A percentile compares a stretch with the other conserved stretches of the same genome.
Evolutionary conservation across 345 rosid species (phyloP).

Genomic region (Microthlaspi erraticum): DNA sequence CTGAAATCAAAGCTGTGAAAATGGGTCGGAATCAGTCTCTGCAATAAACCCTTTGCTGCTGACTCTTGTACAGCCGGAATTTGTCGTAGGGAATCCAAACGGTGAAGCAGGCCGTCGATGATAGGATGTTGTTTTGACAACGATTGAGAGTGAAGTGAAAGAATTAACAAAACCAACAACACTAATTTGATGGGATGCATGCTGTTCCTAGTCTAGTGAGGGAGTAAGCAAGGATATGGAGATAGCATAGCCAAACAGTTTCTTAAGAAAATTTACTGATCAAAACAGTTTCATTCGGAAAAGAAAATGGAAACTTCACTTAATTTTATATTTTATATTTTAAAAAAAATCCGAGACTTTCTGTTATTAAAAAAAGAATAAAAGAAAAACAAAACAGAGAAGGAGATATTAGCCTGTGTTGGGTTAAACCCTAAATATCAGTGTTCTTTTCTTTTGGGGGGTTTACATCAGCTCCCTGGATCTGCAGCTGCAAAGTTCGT

Average conservation of each 20-base stretch:
- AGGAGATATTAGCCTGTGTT: background rate
- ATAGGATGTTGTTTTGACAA: slow-evolving; percentile 30
- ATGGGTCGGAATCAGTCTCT: slow-evolving; percentile 77
- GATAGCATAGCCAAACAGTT: background rate
- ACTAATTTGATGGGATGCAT: slow-evolving; percentile 32
- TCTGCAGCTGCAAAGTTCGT: slow-evolving; percentile 24
- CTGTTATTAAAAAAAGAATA: too few species aligned
- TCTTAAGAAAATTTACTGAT: too few species aligned
- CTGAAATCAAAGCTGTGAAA: slow-evolving; percentile 62
- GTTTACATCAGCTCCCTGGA: slow-evolving; percentile 20
- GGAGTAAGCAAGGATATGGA: slow-evolving; percentile 2
- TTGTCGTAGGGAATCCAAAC: slow-evolving; percentile 65
- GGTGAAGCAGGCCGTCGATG: slow-evolving; percentile 51
- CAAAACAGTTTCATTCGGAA: background rate
- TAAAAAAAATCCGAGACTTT: too few species aligned
- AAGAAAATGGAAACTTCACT: background rate
- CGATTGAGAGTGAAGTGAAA: slow-evolving; percentile 23
- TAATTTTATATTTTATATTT: too few species aligned
- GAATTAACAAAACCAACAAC: slow-evolving; percentile 31
- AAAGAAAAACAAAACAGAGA: background rate
- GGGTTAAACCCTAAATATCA: slow-evolving; percentile 40
- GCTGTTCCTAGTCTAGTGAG: slow-evolving; percentile 8
- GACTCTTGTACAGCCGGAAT: slow-evolving; percentile 67
- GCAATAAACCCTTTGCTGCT: slow-evolving; percentile 71
- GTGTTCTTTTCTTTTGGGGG: background rate